Evolutionary conservation across 441 rosid species (phyloP).

Genomic region (Pelargonium australe): DNA sequence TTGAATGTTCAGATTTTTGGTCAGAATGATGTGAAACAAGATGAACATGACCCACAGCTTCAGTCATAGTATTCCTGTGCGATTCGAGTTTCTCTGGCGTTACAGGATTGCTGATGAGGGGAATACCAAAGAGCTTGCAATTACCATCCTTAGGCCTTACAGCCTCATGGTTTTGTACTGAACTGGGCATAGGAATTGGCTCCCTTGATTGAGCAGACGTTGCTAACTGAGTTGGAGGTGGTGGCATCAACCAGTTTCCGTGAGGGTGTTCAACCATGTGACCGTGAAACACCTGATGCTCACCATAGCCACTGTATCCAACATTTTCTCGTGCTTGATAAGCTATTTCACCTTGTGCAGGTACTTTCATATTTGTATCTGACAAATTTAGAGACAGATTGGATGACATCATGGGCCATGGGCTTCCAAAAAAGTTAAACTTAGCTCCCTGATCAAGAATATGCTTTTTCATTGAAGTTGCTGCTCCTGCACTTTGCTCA

Average conservation of each 20-base stretch:
- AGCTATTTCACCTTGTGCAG: slow-evolving; percentile 32
- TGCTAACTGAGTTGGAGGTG: slow-evolving; percentile 45
- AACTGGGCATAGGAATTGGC: slow-evolving; percentile 10
- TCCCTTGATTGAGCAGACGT: slow-evolving; percentile 40
- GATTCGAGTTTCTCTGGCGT: slow-evolving; percentile 23
- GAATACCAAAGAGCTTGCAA: slow-evolving; percentile 90
- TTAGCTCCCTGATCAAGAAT: slow-evolving; percentile 34
- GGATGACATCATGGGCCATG: slow-evolving; percentile 50
- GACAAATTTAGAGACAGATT: slow-evolving; percentile 54
- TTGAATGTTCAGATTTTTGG: slow-evolving; percentile 6
- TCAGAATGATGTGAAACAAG: slow-evolving; percentile 3
- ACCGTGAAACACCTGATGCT: slow-evolving; percentile 43
- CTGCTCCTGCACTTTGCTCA: background rate
- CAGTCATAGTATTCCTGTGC: slow-evolving; percentile 18
- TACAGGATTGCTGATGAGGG: slow-evolving; percentile 45
- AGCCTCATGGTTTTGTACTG: slow-evolving; percentile 36
- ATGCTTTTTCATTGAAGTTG: background rate
- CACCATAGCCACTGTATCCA: slow-evolving; percentile 40
- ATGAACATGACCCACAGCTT: slow-evolving; percentile 29
- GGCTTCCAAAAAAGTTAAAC: slow-evolving; percentile 32
- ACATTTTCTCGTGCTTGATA: slow-evolving; percentile 41
- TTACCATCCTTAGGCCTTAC: slow-evolving; percentile 44
- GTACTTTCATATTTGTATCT: slow-evolving; percentile 36
- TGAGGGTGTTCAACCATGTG: slow-evolving; percentile 44
- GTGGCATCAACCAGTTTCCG: slow-evolving; percentile 52